These are phyloP conservation scores for Lodderomyces margitis DNA, from an alignment of 1,139 yeast genomes.

Conservation along the genomic window DNA sequence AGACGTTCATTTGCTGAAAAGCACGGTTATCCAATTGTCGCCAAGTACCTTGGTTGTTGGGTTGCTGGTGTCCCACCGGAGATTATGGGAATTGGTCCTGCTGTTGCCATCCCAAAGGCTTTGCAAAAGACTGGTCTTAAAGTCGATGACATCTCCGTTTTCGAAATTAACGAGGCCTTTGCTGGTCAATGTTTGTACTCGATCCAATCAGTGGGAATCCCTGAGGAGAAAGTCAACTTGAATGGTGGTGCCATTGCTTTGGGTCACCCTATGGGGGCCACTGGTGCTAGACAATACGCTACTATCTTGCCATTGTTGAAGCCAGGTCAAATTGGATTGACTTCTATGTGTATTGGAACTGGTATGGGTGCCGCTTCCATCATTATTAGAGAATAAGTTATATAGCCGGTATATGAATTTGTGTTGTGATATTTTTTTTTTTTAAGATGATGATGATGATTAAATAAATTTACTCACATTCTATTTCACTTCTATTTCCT, in stretches of 20 bases:
- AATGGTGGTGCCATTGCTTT: slow-evolving; percentile 18
- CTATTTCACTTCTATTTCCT: slow-evolving; percentile 26
- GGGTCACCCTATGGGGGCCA: slow-evolving; percentile 17
- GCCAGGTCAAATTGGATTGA: slow-evolving; percentile 17
- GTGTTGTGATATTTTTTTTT: no score
- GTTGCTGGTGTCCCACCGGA: slow-evolving; percentile 39
- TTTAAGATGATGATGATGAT: no score
- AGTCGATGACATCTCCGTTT: slow-evolving; percentile 15
- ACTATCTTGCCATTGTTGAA: slow-evolving; percentile 16
- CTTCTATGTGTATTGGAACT: slow-evolving; percentile 19
- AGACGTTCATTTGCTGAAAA: slow-evolving; percentile 34
- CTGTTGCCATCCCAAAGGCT: slow-evolving; percentile 36
- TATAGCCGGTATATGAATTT: no score
- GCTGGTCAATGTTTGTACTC: slow-evolving; percentile 18
- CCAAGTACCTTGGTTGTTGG: slow-evolving; percentile 35
- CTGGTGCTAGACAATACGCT: slow-evolving; percentile 18
- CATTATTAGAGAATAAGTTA: slow-evolving; percentile 15
- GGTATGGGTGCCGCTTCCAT: slow-evolving; percentile 18
- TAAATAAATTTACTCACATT: no score
- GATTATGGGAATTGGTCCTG: slow-evolving; percentile 44
- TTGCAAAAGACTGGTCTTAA: slow-evolving; percentile 17
- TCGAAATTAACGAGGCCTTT: slow-evolving; percentile 18
- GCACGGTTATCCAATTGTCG: slow-evolving; percentile 34
- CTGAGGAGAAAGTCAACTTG: slow-evolving; percentile 14
- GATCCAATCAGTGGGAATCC: slow-evolving; percentile 12